Evolutionary conservation across 2,329 filamentous ascomycete genomes (phyloP).

Genomic region (Orbilia brochopaga): DNA sequence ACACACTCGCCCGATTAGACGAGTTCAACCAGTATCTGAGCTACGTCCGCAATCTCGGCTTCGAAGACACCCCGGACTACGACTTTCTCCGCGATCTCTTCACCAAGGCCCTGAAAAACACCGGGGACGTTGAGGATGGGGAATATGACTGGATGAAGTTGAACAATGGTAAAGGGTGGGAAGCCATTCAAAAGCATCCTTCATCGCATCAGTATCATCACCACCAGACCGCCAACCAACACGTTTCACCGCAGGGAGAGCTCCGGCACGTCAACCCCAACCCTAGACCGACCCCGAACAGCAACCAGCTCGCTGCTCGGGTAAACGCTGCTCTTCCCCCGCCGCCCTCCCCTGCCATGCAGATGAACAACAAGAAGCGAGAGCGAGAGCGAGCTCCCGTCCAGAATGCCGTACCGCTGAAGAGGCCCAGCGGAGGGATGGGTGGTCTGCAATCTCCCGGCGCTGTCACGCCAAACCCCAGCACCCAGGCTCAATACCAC

Average conservation of each 20-base stretch:
- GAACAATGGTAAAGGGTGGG: conserved; percentile 90
- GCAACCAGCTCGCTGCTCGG: conserved; percentile 72
- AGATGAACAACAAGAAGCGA: conserved; percentile 75
- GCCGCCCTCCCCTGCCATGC: conserved; percentile 83
- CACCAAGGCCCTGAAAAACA: conserved; percentile 92
- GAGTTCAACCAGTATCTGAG: conserved; percentile 98
- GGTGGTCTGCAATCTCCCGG: conserved; percentile 70
- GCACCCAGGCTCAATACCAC: conserved; percentile 94
- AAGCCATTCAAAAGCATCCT: conserved; percentile 74
- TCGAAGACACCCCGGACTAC: conserved; percentile 98
- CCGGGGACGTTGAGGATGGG: conserved; percentile 92
- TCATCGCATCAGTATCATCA: conserved; percentile 68
- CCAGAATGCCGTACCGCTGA: conserved; percentile 73
- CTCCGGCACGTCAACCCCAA: conserved; percentile 57
- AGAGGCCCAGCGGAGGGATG: conserved; percentile 75
- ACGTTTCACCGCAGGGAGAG: conserved; percentile 60
- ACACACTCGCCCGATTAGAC: conserved; percentile 62
- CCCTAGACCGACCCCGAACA: conserved; percentile 68
- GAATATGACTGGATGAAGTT: conserved; percentile 99
- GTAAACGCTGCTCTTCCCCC: conserved; percentile 95
- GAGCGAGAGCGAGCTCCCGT: conserved; percentile 73
- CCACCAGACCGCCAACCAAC: conserved; percentile 63
- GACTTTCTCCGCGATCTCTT: conserved; percentile 96
- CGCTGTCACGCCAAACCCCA: conserved; percentile 81
- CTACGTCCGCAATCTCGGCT: conserved; percentile 96